phyloP scores from a whole-genome alignment of 225 moss, liverwort and hornwort species.

The Thuidium tamariscinum region DNA sequence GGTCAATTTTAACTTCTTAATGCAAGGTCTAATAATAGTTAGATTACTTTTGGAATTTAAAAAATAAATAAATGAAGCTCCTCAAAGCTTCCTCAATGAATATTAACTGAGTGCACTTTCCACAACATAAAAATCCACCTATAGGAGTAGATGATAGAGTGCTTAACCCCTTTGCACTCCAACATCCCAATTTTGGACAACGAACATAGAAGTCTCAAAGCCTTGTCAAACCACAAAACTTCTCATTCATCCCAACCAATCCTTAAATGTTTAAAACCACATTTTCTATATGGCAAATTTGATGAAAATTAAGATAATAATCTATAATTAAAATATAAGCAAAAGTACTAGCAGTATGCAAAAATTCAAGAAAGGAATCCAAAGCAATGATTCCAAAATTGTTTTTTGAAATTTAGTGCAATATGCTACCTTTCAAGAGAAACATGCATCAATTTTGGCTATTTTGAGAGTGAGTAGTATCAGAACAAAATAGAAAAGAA shows the following conservation, averaged over 20 bases:
- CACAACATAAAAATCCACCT: not conserved
- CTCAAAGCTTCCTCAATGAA: not conserved
- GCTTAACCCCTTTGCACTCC: not conserved
- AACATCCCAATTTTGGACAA: not conserved
- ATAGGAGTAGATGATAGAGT: too few species aligned
- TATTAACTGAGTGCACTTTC: not conserved
- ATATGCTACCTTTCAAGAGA: too few species aligned
- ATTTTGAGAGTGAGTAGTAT: too few species aligned
- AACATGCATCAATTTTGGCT: too few species aligned
- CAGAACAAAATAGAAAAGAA: too few species aligned
- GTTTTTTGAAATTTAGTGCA: too few species aligned
- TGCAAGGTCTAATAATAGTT: not conserved
- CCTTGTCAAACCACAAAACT: not conserved
- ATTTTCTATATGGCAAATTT: too few species aligned
- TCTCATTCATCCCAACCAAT: not conserved
- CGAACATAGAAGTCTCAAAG: accelerated
- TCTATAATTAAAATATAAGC: too few species aligned
- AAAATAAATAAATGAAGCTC: not conserved
- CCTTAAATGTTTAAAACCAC: not conserved
- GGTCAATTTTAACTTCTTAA: not conserved
- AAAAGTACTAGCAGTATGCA: not conserved
- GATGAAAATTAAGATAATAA: not conserved
- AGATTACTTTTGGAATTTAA: not conserved
- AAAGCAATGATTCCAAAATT: too few species aligned
- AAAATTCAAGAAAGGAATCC: not conserved